Conservation (phyloP, 2,329 filamentous ascomycete species). For the Phialemoniopsis sp. region DNA sequence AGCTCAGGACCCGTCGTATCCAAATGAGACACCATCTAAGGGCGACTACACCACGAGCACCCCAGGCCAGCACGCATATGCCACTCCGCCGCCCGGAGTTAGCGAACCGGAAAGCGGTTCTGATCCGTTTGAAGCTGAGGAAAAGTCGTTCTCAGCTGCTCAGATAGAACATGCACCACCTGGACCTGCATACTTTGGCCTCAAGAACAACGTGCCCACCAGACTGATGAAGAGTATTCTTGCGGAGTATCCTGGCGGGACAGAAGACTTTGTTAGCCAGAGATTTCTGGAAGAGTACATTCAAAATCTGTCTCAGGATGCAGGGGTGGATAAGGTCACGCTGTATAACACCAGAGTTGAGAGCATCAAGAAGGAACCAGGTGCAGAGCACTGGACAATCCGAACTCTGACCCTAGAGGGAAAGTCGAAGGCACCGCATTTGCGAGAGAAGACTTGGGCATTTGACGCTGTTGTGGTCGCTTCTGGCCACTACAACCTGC, state of each 20-base stretch:
- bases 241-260: conserved; percentile 52
- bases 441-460: conserved; percentile 22
- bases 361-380: conserved; percentile 36
- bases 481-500: conserved; percentile 63
- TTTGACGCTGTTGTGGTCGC: conserved; percentile 66
- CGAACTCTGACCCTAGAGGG: conserved; percentile 37
- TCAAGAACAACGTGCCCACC: conserved; percentile 76
- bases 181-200: conserved; percentile 47
- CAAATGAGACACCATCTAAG: conserved; percentile 18
- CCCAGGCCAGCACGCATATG: conserved; percentile 9
- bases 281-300: conserved; percentile 55
- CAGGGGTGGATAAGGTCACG: conserved; percentile 45
- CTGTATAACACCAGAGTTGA: conserved; percentile 58
- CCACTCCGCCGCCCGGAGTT: conserved; percentile 11
- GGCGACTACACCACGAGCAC: conserved; percentile 19
- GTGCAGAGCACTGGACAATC: conserved; percentile 42
- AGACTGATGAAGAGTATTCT: conserved; percentile 38
- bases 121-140: not conserved
- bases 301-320: conserved; percentile 47
- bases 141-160: too few species aligned
- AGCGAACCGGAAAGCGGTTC: not conserved
- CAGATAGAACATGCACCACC: not conserved
- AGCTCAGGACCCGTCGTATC: conserved; percentile 24
- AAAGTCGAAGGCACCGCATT: conserved; percentile 10
- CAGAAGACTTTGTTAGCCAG: conserved; percentile 55